Evolutionary conservation across 371 early-diverging fungal species (phyloP).

Genomic region (Blakeslea trispora): DNA sequence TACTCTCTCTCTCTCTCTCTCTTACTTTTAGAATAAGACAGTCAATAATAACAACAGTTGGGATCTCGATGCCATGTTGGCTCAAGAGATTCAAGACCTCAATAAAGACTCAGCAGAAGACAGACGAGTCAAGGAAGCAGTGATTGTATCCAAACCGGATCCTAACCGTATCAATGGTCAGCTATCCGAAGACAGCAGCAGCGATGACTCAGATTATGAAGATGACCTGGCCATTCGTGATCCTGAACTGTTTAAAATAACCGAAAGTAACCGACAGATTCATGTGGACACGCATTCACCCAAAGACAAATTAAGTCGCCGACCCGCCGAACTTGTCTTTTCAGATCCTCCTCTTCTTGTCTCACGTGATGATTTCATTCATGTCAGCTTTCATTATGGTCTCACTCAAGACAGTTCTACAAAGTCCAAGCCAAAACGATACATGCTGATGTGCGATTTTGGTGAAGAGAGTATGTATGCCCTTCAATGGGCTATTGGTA

Average conservation of each 20-base stretch:
- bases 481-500: slow-evolving; percentile 34
- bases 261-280: slow-evolving; percentile 50
- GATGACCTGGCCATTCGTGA: slow-evolving; percentile 52
- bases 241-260: slow-evolving; percentile 48
- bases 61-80: slow-evolving; percentile 30
- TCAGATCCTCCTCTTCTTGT: slow-evolving; percentile 40
- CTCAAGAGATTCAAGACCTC: slow-evolving; percentile 47
- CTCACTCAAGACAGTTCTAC: slow-evolving; percentile 20
- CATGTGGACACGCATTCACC: slow-evolving; percentile 25
- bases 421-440: slow-evolving; percentile 24
- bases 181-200: slow-evolving; percentile 34
- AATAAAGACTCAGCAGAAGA: slow-evolving; percentile 49
- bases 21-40: slow-evolving; percentile 1
- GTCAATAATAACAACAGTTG: slow-evolving; percentile 13
- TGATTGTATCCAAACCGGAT: slow-evolving; percentile 48
- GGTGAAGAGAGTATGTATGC: slow-evolving; percentile 51
- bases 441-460: slow-evolving; percentile 50
- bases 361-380: slow-evolving; percentile 35
- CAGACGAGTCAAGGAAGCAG: slow-evolving; percentile 44
- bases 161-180: slow-evolving; percentile 42
- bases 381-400: slow-evolving; percentile 45
- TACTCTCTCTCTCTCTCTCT: too few relatives aligned
- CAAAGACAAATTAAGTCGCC: slow-evolving; percentile 17
- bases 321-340: slow-evolving; percentile 39
- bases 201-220: slow-evolving; percentile 48